phyloP scores from a whole-genome alignment of 495 filamentous ascomycete genomes.

The Lepraria neglecta region DNA sequence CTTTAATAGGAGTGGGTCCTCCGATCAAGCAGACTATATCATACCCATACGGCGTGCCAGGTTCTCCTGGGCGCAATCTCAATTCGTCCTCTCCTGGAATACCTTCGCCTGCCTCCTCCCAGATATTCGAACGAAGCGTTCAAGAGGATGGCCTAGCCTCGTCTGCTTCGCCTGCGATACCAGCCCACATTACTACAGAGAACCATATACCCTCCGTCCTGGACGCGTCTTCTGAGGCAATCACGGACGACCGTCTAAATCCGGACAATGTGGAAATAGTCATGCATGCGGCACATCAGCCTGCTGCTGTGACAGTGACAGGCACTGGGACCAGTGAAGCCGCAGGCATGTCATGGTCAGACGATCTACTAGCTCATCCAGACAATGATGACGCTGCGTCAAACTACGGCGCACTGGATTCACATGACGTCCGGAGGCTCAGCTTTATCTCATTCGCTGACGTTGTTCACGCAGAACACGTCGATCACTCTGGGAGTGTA shows the following conservation, averaged over 20 bases:
- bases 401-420: slow-evolving; percentile 67
- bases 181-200: slow-evolving; percentile 82
- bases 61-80: slow-evolving; percentile 47
- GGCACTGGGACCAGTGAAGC: slow-evolving; percentile 39
- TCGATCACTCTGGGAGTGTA: slow-evolving; percentile 44
- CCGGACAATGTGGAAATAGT: slow-evolving; percentile 84
- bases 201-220: slow-evolving; percentile 87
- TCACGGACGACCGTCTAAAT: slow-evolving; percentile 69
- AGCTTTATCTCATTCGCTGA: slow-evolving; percentile 94
- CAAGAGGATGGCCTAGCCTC: slow-evolving; percentile 64
- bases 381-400: slow-evolving; percentile 51
- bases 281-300: slow-evolving; percentile 73
- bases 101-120: slow-evolving; percentile 62
- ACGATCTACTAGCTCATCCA: slow-evolving; percentile 50
- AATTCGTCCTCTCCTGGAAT: slow-evolving; percentile 53
- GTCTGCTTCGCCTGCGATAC: slow-evolving; percentile 68
- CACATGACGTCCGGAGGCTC: slow-evolving; percentile 69
- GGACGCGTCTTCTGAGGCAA: slow-evolving; percentile 81
- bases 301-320: slow-evolving; percentile 58
- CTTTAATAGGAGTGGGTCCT: slow-evolving; percentile 18
- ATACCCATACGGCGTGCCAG: slow-evolving; percentile 38
- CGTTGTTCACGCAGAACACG: slow-evolving; percentile 84
- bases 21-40: slow-evolving; percentile 38
- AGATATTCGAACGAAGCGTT: slow-evolving; percentile 91
- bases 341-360: slow-evolving; percentile 43